Base-by-base conservation (phyloP, 2,329 filamentous ascomycete genomes). In the Ustulina deusta region DNA sequence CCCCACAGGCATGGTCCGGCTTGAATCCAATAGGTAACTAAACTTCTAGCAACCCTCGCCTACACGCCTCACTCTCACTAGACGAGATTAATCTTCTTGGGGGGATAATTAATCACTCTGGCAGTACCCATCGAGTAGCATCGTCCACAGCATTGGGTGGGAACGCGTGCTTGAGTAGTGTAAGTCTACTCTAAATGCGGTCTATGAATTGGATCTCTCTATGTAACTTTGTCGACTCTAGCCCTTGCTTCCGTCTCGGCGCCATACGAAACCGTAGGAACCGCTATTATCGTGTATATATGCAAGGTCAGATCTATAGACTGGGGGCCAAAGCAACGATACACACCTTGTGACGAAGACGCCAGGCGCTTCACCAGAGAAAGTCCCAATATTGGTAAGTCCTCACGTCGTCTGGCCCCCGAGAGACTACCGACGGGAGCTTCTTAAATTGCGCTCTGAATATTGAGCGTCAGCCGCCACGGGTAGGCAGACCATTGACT, bases 321-420 rank as follows among this genome's bases (percentile, higher is more conserved):
- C 36, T 64, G 61, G 68, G 68, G 65, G 65, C 68, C 64, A 54
- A 49, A 46, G 58, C 9, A 48, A 67, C 49, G 57, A 46, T 44
- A 60, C 49, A 10, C 40, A 44, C 57, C 46, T 36, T 46, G 42
- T 32, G 40, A 66, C 36, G 42, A 56, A 61, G n/a, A 54, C 46
- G 29, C 34, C 20, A 29, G 42, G 60, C 17, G 44, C 22, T 48
- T 44, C 44, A 36, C 10, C 29, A 52, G 46, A 44, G 15, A 57
- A 52, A n/a, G 52, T 27, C 56, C 54, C 61, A 58, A 54, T 49
- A 46, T 58, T 51, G 52, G 52, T n/a, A 55, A 29, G 22, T 42
- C 4, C 29, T 48, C 52, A 25, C 20, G 46, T 13, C n/a, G 6
- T 48, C 34, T 36, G 38, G 68, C 65, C 68, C 68, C 61, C 59